A percentile compares a stretch with the other conserved stretches of the same genome.
phyloP scores from a whole-genome alignment of 78 protist species.

The Corallochytrium limacisporum region DNA sequence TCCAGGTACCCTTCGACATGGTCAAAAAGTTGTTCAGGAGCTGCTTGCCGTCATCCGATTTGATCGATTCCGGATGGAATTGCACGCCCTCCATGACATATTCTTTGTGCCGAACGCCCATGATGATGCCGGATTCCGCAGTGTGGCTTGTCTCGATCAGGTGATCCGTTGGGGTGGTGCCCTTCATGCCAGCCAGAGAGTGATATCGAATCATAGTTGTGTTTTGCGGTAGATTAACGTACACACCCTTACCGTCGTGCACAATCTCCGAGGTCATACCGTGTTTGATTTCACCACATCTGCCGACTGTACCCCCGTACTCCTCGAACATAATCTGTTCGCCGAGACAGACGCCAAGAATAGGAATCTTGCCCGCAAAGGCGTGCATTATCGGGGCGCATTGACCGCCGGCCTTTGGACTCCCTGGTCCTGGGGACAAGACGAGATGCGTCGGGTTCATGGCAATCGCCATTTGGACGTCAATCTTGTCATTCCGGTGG shows the following conservation, averaged over 20 bases:
- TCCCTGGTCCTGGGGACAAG: constrained; percentile 28
- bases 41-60: neutral
- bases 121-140: constrained; percentile 13
- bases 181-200: constrained; percentile 10
- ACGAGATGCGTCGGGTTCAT: constrained; percentile 20
- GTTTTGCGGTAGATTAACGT: neutral
- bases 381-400: too few relatives aligned
- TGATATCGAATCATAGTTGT: constrained; percentile 27
- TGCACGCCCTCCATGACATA: constrained; percentile 27
- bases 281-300: constrained; percentile 20
- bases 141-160: neutral
- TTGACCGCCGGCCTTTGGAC: too few relatives aligned
- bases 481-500: constrained; percentile 33
- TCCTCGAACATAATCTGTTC: constrained; percentile 19
- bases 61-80: constrained; percentile 42
- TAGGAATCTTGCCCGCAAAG: neutral
- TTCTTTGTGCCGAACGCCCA: constrained; percentile 33
- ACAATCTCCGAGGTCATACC: constrained; percentile 17
- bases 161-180: neutral
- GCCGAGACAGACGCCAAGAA: constrained; percentile 19
- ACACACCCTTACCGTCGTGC: constrained; percentile 19
- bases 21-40: neutral
- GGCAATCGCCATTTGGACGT: constrained; percentile 5
- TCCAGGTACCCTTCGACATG: too few relatives aligned
- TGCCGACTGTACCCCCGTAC: constrained; percentile 2